phyloP scores from a whole-genome alignment of 1,284 basidiomycete genomes.

The Exobasidium cylindrosporum region DNA sequence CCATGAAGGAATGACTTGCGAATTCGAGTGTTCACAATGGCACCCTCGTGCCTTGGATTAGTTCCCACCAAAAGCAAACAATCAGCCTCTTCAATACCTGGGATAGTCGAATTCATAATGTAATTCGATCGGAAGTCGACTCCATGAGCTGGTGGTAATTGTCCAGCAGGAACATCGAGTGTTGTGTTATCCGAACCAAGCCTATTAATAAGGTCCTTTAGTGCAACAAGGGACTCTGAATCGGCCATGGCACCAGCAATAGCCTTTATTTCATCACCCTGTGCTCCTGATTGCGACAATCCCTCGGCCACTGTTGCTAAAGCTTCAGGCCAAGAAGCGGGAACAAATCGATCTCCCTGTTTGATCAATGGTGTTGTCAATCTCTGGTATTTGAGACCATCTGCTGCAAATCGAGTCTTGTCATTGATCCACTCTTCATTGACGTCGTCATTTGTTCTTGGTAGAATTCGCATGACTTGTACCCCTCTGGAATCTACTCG shows the following conservation, averaged over 20 bases:
- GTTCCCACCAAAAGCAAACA: conserved; percentile 91
- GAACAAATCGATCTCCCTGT: conserved; percentile 85
- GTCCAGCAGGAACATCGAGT: conserved; percentile 72
- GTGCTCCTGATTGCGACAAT: conserved; percentile 73
- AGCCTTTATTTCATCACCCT: conserved; percentile 93
- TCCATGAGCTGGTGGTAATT: conserved; percentile 68
- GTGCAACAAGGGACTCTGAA: conserved; percentile 84
- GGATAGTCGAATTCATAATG: conserved; percentile 92
- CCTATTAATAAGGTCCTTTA: conserved; percentile 90
- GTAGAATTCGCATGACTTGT: conserved; percentile 95
- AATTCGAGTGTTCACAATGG: conserved; percentile 94
- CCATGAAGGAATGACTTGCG: conserved; percentile 89
- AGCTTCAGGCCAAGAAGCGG: conserved; percentile 90
- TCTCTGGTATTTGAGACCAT: conserved; percentile 92
- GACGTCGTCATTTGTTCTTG: conserved; percentile 92
- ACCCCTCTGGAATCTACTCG: conserved; percentile 92
- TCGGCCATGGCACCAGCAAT: conserved; percentile 90
- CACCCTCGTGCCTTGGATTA: conserved; percentile 95
- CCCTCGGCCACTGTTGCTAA: conserved; percentile 76
- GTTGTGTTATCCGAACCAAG: conserved; percentile 93
- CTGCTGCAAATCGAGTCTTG: conserved; percentile 95
- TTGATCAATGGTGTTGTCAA: conserved; percentile 89
- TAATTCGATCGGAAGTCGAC: conserved; percentile 94
- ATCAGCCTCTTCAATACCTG: conserved; percentile 87
- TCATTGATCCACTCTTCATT: conserved; percentile 99